Evolutionary conservation across 371 early-diverging fungal species (phyloP).

Genomic region (Rhizopus microsporus): DNA sequence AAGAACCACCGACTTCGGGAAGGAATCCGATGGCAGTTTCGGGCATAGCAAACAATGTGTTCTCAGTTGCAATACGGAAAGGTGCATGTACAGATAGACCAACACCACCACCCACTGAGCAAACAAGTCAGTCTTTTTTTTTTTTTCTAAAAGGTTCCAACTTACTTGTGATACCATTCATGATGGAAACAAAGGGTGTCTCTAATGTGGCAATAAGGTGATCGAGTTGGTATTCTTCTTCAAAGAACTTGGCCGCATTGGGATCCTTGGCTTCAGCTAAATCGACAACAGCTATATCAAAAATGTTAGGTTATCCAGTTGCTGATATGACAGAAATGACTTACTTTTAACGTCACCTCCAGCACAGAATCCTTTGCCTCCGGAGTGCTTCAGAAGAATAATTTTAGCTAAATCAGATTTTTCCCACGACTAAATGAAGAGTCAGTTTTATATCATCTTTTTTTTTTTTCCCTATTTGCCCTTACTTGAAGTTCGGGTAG

Average conservation of each 20-base stretch:
- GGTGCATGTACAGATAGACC: conserved; percentile 95
- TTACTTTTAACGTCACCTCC: conserved; percentile 94
- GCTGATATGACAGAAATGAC: neutral
- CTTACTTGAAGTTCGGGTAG: conserved; percentile 77
- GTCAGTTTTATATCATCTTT: neutral
- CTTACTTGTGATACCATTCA: conserved; percentile 93
- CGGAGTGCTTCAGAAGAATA: conserved; percentile 79
- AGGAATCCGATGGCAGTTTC: conserved; percentile 95
- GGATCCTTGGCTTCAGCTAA: conserved; percentile 43
- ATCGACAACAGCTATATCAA: conserved; percentile 45
- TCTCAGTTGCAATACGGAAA: conserved; percentile 95
- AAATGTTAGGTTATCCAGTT: neutral
- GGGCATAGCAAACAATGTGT: conserved; percentile 93
- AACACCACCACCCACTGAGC: conserved; percentile 94
- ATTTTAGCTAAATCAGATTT: conserved; percentile 86
- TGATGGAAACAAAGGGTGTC: conserved; percentile 86
- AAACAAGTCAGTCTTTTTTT: neutral
- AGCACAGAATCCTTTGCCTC: conserved; percentile 90
- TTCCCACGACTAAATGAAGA: conserved; percentile 76
- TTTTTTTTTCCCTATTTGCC: neutral
- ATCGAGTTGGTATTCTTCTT: conserved; percentile 91
- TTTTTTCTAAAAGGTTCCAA: neutral
- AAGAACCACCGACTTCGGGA: conserved; percentile 96
- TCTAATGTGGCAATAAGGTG: conserved; percentile 86
- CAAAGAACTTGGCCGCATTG: conserved; percentile 80